Conservation (phyloP, 106 monocot species). For the Acorus gramineus region DNA sequence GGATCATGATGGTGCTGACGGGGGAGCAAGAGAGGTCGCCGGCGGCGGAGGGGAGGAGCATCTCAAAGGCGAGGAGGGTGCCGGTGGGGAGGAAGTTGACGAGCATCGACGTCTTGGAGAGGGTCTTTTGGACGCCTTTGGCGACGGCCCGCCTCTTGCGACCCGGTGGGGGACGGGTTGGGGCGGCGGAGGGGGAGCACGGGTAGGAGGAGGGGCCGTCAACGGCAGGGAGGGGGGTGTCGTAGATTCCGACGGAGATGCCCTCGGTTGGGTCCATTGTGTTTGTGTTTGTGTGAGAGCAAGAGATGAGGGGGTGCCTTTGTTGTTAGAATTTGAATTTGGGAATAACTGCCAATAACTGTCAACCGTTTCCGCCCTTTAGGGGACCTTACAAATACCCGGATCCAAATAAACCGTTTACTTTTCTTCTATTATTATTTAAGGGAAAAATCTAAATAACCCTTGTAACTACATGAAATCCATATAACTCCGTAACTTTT, state of each 20-base stretch:
- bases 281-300: background rate
- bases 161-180: background rate
- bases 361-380: too few relatives aligned
- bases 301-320: too few relatives aligned
- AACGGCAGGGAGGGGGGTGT: background rate
- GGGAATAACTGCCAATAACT: too few relatives aligned
- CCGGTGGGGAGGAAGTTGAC: constrained; percentile 93
- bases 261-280: background rate
- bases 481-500: too few relatives aligned
- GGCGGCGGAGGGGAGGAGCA: constrained; percentile 77
- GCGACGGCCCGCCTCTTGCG: constrained; percentile 38
- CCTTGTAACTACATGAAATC: too few relatives aligned
- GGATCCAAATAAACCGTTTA: too few relatives aligned
- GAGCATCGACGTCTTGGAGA: constrained; percentile 86
- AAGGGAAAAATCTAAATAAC: too few relatives aligned
- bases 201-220: constrained; percentile 13
- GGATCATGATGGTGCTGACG: constrained; percentile 65
- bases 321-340: too few relatives aligned
- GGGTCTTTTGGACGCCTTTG: constrained; percentile 69
- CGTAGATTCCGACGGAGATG: constrained; percentile 1
- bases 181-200: constrained; percentile 9
- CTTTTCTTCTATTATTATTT: too few relatives aligned
- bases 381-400: too few relatives aligned
- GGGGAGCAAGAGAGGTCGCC: constrained; percentile 66
- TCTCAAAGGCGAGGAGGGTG: constrained; percentile 87